Conservation (phyloP, 2,329 filamentous ascomycete species). For the Colletotrichum sp. region DNA sequence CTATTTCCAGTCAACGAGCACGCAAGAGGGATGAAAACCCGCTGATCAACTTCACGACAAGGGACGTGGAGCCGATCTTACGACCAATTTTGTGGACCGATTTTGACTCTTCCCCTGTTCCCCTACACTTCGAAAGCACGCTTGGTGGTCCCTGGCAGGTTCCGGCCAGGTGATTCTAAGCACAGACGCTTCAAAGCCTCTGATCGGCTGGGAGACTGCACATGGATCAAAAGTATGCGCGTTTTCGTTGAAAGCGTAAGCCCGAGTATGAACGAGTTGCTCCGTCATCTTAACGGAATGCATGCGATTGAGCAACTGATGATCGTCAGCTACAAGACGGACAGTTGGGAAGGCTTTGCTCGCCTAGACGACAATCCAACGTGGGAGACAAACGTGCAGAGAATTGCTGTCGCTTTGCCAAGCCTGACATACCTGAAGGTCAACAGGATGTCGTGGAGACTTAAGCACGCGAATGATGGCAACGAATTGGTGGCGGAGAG, state of each 20-base stretch:
- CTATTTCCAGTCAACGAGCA: background rate
- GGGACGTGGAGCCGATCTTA: background rate
- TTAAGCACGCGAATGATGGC: no score
- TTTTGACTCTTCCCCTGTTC: no score
- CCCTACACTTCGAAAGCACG: no score
- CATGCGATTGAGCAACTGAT: accelerated
- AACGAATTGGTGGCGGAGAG: background rate
- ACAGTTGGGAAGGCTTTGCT: accelerated
- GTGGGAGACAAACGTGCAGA: background rate
- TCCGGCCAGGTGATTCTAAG: no score
- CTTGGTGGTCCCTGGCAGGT: no score
- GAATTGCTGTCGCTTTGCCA: accelerated
- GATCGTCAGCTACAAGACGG: background rate
- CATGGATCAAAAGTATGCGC: background rate
- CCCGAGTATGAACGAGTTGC: no score
- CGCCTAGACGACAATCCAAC: accelerated
- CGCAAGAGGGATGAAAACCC: background rate
- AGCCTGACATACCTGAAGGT: background rate
- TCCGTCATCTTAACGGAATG: no score
- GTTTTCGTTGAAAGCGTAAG: no score
- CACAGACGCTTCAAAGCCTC: no score
- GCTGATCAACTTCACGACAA: background rate
- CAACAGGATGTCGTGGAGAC: background rate
- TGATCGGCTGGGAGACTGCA: background rate
- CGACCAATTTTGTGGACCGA: no score